Evolutionary conservation across 306 rosid species (phyloP), one percentile per base, ranked within the genome.

Genomic region (Morella rubra): DNA sequence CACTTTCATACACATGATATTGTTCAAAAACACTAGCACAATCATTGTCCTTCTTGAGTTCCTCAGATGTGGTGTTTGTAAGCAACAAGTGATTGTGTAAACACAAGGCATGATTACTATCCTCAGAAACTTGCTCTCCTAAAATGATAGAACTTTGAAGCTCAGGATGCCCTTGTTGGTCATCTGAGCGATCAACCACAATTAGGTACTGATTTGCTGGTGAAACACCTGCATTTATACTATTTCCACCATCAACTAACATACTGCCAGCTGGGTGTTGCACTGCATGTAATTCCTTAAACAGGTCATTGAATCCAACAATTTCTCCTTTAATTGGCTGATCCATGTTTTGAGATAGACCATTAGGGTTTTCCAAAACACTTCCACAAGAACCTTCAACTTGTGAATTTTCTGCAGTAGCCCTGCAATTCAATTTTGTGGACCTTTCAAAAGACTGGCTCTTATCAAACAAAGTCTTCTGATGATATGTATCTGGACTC

Each of bases 31-130:
- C 81, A 55, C 73, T 73, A 44, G 81, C 85, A 45, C 20, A 75
- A 46, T 56, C 77, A 9, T 27, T 67, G 81, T 76, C 78, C 51
- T 72, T 70, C 24, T 44, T 44, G 79, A 73, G 59, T 70, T 79
- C 88, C 70, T 80, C 74, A 68, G 85, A 81, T 74, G 74, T 73
- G 58, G 56, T 81, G 80, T 71, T 58, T 64, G 69, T 55, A n/a
- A 76, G 80, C 64, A 73, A 69, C 73, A 77, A 68, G 40, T 72
- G 80, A 40, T 80, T 84, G 69, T 79, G 73, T 42, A 71, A 73
- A 72, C 79, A 81, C 66, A 77, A 52, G 41, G 27, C 76, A 14
- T 77, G 59, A 54, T 69, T 44, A 72, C 55, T 56, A 32, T 72
- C 44, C 69, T 32, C 73, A 65, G 78, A 76, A 77, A 73, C 81